Conservation (phyloP, 78 protist genomes). For the Corallochytrium limacisporum region DNA sequence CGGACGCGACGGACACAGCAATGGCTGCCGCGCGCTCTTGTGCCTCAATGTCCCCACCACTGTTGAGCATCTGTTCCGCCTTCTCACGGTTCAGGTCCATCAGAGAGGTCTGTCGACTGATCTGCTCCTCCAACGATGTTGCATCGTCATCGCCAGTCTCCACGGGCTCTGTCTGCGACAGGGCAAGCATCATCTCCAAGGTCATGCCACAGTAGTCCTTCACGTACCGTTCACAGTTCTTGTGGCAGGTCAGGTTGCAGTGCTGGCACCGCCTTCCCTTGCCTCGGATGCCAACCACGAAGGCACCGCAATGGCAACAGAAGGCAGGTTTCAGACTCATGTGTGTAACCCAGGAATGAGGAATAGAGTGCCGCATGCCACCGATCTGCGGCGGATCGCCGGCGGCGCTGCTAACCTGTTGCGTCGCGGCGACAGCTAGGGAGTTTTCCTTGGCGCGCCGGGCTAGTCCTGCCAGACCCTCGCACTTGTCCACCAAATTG, state of each 20-base stretch:
- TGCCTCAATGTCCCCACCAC: too few species aligned
- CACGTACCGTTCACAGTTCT: background rate
- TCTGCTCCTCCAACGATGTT: too few species aligned
- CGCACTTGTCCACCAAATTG: too few species aligned
- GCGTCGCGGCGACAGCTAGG: too few species aligned
- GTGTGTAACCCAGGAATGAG: background rate
- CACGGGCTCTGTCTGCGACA: background rate
- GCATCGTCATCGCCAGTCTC: too few species aligned
- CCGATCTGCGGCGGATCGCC: too few species aligned
- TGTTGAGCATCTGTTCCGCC: too few species aligned
- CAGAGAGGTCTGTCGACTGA: too few species aligned
- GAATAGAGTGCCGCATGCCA: background rate
- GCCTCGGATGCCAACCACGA: background rate
- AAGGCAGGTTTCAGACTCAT: background rate
- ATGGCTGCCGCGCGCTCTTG: background rate
- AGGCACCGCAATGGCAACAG: background rate
- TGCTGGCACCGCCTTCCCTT: background rate
- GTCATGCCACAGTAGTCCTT: background rate
- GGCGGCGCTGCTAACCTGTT: too few species aligned
- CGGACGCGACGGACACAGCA: background rate
- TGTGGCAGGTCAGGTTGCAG: slow-evolving; percentile 3
- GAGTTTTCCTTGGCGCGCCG: too few species aligned
- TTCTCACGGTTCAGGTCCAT: too few species aligned
- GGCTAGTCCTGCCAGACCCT: too few species aligned
- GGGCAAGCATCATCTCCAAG: background rate